phyloP scores from a whole-genome alignment of 2,329 filamentous ascomycete species.

The Clarireedia monteithiana region DNA sequence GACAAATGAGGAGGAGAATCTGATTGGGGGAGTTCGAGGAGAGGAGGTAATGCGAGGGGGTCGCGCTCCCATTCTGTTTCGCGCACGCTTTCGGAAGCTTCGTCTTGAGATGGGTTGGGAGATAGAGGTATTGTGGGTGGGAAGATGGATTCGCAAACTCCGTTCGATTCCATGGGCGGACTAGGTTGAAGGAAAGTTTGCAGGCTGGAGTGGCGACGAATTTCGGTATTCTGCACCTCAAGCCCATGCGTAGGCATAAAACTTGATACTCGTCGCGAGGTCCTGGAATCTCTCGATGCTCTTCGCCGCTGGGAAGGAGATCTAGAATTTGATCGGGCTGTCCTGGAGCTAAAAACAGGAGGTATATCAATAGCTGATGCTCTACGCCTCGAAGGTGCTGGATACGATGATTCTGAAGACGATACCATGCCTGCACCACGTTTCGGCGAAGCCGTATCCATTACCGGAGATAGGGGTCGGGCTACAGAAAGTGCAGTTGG shows the following conservation, averaged over 20 bases:
- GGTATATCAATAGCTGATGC: conserved; percentile 10
- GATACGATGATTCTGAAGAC: conserved; percentile 10
- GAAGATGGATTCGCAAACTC: not conserved
- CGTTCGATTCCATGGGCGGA: conserved; percentile 2
- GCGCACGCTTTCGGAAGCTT: not conserved
- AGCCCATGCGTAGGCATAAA: conserved; percentile 14
- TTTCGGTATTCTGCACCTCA: conserved; percentile 13
- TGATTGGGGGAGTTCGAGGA: not conserved
- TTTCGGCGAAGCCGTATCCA: conserved; percentile 15
- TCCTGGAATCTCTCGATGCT: not conserved
- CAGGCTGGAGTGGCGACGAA: conserved; percentile 14
- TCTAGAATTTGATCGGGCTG: conserved; percentile 3
- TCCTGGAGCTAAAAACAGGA: not conserved
- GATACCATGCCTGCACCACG: conserved; percentile 6
- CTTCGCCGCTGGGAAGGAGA: not conserved
- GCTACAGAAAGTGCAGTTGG: conserved; percentile 12
- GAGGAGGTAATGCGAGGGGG: not conserved
- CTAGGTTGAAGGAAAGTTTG: not conserved
- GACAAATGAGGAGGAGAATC: not conserved
- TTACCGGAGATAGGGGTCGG: conserved; percentile 16
- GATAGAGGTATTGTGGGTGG: not conserved
- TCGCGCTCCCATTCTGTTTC: not conserved
- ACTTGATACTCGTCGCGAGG: conserved; percentile 14
- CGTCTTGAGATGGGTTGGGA: not conserved
- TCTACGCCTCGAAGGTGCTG: conserved; percentile 8